Evolutionary conservation across 2,329 filamentous ascomycete species (phyloP).

Genomic region (Chaetothyriales sp.): DNA sequence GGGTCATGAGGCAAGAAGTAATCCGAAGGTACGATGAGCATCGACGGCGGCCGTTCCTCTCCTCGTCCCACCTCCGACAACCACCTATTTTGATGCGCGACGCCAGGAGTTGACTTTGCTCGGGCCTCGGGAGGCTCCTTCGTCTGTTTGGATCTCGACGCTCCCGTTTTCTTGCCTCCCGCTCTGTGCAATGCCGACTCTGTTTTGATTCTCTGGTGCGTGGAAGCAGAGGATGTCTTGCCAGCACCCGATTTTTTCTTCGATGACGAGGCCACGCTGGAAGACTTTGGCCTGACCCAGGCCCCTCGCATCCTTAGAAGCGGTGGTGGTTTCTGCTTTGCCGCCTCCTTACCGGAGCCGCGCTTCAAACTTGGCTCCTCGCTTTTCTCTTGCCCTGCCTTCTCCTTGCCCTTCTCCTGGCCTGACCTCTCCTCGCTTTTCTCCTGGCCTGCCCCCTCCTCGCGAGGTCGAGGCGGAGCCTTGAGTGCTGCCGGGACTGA

Average conservation of each 20-base stretch:
- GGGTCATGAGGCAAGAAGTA: conserved; percentile 4
- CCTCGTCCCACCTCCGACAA: not conserved
- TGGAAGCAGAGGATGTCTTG: not conserved
- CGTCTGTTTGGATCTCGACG: not conserved
- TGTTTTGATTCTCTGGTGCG: conserved; percentile 3
- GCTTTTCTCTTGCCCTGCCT: not conserved
- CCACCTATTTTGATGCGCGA: no score
- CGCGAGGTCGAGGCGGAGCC: not conserved
- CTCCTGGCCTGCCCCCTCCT: not conserved
- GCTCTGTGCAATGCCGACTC: not conserved
- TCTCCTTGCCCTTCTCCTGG: conserved; percentile 1
- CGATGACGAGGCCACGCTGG: conserved; percentile 10
- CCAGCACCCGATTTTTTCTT: not conserved
- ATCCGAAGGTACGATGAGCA: conserved; percentile 14
- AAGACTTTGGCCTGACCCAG: conserved; percentile 16
- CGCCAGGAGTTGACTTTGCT: not conserved
- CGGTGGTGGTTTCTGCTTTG: conserved; percentile 4
- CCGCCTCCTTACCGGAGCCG: conserved; percentile 1
- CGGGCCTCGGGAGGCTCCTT: not conserved
- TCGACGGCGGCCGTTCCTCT: conserved; percentile 3
- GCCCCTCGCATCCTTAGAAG: conserved; percentile 12
- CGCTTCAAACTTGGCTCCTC: conserved; percentile 3
- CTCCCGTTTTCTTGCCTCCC: not conserved
- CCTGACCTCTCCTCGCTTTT: conserved; percentile 1
- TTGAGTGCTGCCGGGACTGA: not conserved